phyloP scores from a whole-genome alignment of 768 basidiomycete genomes.

The Amanita rubescens region DNA sequence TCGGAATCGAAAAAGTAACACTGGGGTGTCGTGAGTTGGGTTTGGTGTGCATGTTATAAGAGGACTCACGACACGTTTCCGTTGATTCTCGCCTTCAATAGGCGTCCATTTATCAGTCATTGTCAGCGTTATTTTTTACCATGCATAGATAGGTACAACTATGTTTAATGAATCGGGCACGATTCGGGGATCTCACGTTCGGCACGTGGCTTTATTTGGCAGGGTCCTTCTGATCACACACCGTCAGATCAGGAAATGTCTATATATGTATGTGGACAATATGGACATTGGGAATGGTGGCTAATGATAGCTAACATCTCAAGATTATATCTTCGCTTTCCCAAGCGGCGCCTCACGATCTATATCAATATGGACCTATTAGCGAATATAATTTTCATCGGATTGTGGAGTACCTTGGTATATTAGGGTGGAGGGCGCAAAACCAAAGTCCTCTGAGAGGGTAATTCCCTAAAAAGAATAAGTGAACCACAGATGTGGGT shows the following conservation, averaged over 20 bases:
- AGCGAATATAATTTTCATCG: not conserved
- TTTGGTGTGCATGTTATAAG: slow-evolving; percentile 9
- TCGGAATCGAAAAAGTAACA: slow-evolving; percentile 99
- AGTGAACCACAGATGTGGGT: slow-evolving; percentile 6
- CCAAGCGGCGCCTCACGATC: slow-evolving; percentile 53
- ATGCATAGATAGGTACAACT: not conserved
- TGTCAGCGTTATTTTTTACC: slow-evolving; percentile 7
- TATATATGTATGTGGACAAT: too few relatives aligned
- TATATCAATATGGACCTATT: slow-evolving; percentile 15
- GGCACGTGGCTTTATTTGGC: slow-evolving; percentile 1
- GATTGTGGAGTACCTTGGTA: slow-evolving; percentile 44
- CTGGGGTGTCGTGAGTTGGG: slow-evolving; percentile 29
- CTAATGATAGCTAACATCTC: not conserved
- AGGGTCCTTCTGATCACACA: not conserved
- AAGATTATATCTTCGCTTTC: slow-evolving; percentile 50
- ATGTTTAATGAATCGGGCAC: too few relatives aligned
- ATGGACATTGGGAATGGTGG: not conserved
- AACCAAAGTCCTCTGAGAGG: slow-evolving; percentile 72
- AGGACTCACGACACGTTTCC: slow-evolving; percentile 79
- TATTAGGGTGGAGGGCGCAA: slow-evolving; percentile 79
- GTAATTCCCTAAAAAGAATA: slow-evolving; percentile 43
- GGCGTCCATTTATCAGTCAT: slow-evolving; percentile 51
- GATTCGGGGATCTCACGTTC: not conserved
- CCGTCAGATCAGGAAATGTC: not conserved
- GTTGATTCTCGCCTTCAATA: slow-evolving; percentile 63